phyloP scores from a whole-genome alignment of 805 yeast species.

The Schwanniomyces vanrijiae region DNA sequence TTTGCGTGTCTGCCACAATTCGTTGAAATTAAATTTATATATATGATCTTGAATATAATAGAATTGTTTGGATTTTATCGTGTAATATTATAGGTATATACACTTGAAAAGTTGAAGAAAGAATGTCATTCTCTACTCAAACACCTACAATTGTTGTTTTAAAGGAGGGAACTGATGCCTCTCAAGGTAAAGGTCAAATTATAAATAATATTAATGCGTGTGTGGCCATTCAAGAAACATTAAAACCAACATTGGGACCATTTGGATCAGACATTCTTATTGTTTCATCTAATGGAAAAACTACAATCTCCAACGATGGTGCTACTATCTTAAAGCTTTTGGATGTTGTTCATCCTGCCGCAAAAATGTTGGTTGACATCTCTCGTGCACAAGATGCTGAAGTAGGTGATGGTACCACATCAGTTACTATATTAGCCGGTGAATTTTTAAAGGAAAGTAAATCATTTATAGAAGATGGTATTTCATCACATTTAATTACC shows the following conservation, averaged over 20 bases:
- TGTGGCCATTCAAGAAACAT: conserved; percentile 92
- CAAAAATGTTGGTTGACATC: conserved; percentile 90
- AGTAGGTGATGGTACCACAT: conserved; percentile 98
- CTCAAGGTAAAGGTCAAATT: conserved; percentile 96
- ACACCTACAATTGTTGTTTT: conserved; percentile 98
- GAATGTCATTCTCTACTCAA: conserved; percentile 86
- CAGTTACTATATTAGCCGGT: conserved; percentile 93
- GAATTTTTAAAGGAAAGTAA: conserved; percentile 91
- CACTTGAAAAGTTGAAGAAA: neutral
- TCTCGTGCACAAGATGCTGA: conserved; percentile 97
- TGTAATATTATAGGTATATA: neutral
- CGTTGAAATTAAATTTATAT: conserved; percentile 1
- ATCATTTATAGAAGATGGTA: conserved; percentile 91
- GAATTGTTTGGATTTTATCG: neutral
- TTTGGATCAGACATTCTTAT: conserved; percentile 93
- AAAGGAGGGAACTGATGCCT: conserved; percentile 95
- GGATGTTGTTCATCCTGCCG: conserved; percentile 98
- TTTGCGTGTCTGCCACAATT: neutral
- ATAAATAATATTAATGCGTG: conserved; percentile 96
- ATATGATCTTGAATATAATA: conserved; percentile 1
- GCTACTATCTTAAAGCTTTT: conserved; percentile 90
- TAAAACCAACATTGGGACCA: conserved; percentile 95
- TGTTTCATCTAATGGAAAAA: conserved; percentile 77
- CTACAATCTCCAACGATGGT: conserved; percentile 97
- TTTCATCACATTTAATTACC: conserved; percentile 83